phyloP scores from a whole-genome alignment of 768 basidiomycete genomes.

The Mycena metata region DNA sequence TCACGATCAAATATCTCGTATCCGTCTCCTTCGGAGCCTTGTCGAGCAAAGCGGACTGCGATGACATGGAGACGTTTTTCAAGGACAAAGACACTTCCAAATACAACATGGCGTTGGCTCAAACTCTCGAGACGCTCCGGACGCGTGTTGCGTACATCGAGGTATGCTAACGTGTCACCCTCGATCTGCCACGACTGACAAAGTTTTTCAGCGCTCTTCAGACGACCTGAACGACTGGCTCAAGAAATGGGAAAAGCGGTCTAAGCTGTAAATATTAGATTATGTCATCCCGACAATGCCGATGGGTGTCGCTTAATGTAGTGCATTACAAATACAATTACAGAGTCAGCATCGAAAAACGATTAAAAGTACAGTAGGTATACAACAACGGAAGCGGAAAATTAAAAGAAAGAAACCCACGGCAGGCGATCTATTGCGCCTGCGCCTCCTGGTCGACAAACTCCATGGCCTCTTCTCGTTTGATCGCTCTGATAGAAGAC shows the following conservation, averaged over 20 bases:
- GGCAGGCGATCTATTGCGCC: slow-evolving; percentile 41
- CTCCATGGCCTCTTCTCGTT: slow-evolving; percentile 90
- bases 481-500: slow-evolving; percentile 89
- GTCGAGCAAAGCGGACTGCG: slow-evolving; percentile 76
- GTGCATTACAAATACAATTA: slow-evolving; percentile 40
- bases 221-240: slow-evolving; percentile 71
- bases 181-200: slow-evolving; percentile 9
- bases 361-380: slow-evolving; percentile 32
- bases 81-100: slow-evolving; percentile 80
- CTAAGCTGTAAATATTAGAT: slow-evolving; percentile 38
- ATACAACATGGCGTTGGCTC: slow-evolving; percentile 73
- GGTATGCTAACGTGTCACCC: slow-evolving; percentile 51
- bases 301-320: neutral
- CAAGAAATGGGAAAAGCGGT: slow-evolving; percentile 49
- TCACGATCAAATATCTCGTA: slow-evolving; percentile 66
- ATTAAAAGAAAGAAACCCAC: slow-evolving; percentile 5
- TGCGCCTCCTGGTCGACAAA: slow-evolving; percentile 80
- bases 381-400: slow-evolving; percentile 24
- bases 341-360: slow-evolving; percentile 28
- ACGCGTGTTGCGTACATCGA: slow-evolving; percentile 73
- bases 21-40: slow-evolving; percentile 66
- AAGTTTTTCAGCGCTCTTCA: slow-evolving; percentile 64
- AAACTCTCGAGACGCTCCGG: slow-evolving; percentile 77
- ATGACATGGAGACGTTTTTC: slow-evolving; percentile 79
- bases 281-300: slow-evolving; percentile 19